These are phyloP conservation scores for Casaregolazyma lundiana DNA, from an alignment of 1,139 yeast genomes.

Conservation along the genomic window DNA sequence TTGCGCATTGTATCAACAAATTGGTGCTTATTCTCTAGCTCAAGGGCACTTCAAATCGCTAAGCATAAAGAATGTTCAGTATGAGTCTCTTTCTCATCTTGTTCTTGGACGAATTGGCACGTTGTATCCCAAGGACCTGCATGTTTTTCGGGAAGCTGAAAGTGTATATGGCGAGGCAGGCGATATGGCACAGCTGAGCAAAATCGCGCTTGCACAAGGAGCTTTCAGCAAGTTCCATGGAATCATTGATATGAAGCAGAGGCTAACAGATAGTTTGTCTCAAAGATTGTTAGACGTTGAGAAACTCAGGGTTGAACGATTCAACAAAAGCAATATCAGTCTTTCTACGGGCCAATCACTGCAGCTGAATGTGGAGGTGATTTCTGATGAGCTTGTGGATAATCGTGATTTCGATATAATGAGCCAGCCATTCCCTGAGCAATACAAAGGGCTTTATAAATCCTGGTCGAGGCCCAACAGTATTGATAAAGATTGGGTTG, in stretches of 20 bases:
- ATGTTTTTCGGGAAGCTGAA: conserved; percentile 20
- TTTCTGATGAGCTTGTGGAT: conserved; percentile 17
- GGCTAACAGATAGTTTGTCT: conserved; percentile 25
- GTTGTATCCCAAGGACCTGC: conserved; percentile 33
- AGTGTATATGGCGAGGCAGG: conserved; percentile 50
- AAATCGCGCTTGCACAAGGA: conserved; percentile 48
- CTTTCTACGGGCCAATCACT: conserved; percentile 2
- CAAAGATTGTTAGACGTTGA: conserved; percentile 17
- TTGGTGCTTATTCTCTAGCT: conserved; percentile 55
- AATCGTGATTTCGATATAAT: conserved; percentile 31
- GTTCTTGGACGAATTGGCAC: conserved; percentile 47
- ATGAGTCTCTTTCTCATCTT: conserved; percentile 65
- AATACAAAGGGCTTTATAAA: conserved; percentile 3
- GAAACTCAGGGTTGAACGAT: conserved; percentile 15
- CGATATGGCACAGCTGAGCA: conserved; percentile 47
- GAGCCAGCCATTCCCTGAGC: conserved; percentile 6
- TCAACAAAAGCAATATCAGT: conserved; percentile 7
- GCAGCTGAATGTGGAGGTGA: conserved; percentile 9
- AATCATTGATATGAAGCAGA: conserved; percentile 41
- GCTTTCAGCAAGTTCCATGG: conserved; percentile 61
- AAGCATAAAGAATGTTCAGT: conserved; percentile 71
- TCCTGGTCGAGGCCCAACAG: not conserved
- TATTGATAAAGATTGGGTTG: conserved; percentile 2
- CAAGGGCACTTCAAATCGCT: conserved; percentile 48
- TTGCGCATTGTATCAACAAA: conserved; percentile 53